Evolutionary conservation across 768 basidiomycete species (phyloP).

Genomic region (Boletus sp.): DNA sequence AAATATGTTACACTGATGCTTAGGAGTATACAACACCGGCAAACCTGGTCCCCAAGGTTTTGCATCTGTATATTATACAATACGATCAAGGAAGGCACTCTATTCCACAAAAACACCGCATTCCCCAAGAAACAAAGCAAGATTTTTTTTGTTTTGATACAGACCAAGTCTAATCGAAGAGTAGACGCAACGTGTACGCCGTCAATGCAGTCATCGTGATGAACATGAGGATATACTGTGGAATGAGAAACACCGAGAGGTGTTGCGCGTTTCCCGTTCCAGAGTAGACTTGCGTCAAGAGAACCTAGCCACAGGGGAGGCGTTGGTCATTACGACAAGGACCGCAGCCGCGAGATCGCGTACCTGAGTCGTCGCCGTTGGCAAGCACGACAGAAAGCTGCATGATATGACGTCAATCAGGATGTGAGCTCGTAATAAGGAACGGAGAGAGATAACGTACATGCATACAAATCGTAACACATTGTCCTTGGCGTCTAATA

Average conservation of each 20-base stretch:
- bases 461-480: conserved; percentile 69
- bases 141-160: background rate
- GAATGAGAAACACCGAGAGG: conserved; percentile 60
- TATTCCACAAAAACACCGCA: background rate
- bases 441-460: conserved; percentile 38
- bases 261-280: conserved; percentile 64
- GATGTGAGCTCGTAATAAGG: background rate
- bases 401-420: background rate
- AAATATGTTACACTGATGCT: no score
- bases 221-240: conserved; percentile 47
- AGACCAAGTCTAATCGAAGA: conserved; percentile 30
- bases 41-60: background rate
- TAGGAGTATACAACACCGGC: background rate
- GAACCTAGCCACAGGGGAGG: conserved; percentile 40
- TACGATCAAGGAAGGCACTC: background rate
- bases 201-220: conserved; percentile 38
- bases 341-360: background rate
- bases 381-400: conserved; percentile 60
- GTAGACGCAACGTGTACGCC: conserved; percentile 34
- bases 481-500: conserved; percentile 52
- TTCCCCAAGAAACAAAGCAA: background rate
- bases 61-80: background rate
- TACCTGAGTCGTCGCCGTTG: conserved; percentile 61
- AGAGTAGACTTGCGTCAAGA: conserved; percentile 64
- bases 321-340: background rate